Percentiles rank a stretch among this genome's conserved stretches.
Conservation (phyloP, 352 stramenopile genomes). For the Thalassiosira mediterranea region DNA sequence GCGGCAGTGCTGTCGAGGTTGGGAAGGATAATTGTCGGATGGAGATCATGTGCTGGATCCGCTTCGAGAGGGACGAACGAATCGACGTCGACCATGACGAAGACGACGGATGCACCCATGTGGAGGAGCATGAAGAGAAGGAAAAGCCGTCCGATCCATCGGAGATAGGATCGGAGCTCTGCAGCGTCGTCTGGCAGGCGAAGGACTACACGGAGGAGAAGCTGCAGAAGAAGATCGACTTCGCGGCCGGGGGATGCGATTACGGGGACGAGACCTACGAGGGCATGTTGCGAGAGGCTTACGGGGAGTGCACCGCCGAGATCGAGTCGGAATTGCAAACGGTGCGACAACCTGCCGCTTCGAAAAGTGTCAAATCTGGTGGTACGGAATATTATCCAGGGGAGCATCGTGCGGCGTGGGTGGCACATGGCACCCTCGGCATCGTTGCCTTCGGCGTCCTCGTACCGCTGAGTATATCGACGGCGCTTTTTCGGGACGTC, state of each 20-base stretch:
- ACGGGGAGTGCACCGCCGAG: constrained; percentile 3
- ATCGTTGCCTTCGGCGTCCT: not conserved
- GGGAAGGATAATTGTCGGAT: constrained; percentile 1
- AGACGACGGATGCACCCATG: too few species aligned
- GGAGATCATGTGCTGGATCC: constrained; percentile 2
- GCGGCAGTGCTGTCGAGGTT: too few species aligned
- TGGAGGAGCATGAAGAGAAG: not conserved
- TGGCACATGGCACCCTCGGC: not conserved
- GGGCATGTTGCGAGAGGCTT: not conserved
- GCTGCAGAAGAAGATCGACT: not conserved
- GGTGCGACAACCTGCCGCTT: not conserved
- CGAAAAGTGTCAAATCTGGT: too few species aligned
- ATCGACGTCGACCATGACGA: too few species aligned
- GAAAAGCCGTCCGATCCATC: constrained; percentile 10
- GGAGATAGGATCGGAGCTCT: too few species aligned
- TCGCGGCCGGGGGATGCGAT: not conserved
- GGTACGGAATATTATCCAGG: not conserved
- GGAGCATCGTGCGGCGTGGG: not conserved
- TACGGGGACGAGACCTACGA: not conserved
- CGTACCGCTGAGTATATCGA: not conserved
- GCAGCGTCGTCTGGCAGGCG: not conserved
- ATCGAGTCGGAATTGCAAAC: not conserved
- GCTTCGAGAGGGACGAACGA: not conserved
- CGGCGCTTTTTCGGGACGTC: not conserved
- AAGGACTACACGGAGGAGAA: not conserved